Base-by-base conservation (phyloP, 805 yeast species). In the Kurtzmaniella cleridarum region DNA sequence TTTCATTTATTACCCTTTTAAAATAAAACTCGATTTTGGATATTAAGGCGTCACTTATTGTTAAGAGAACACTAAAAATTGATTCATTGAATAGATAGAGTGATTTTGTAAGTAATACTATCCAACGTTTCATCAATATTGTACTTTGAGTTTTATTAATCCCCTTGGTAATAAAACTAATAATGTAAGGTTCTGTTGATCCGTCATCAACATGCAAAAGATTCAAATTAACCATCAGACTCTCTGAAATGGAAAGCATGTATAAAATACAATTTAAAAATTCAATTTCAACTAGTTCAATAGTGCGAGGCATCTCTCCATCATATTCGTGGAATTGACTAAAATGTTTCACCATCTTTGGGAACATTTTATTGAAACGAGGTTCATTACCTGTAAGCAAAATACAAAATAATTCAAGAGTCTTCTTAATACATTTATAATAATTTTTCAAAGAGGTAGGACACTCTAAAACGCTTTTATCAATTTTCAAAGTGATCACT, bases 361-460 rank as follows among this genome's bases (percentile, higher is more conserved):
- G 56, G 26, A 79, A 69, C 31, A 66, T 66, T 1, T 57, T 59
- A 6, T 63, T 64, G 40, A 81, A 79, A 38, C 76, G 70, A 0
- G 62, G 37, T 47, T 83, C 90, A 11, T 72, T 63, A 0, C 87
- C 89, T 46, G 75, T 76, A 1, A 80, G 47, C 17, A 84, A 51
- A 1, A 66, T 23, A 2, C 47, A 38, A 27, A 57, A 73, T 2
- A 82, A 48, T 3, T 67, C 62, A 32, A 84, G 57, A 1, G 74
- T 60, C 60, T 38, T 58, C 53, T 10, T 54, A 30, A 55, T 59
- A 58, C 58, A 73, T 27, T 41, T 39, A 36, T 48, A 58, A 43
- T 61, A 55, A 3, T 48, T 43, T 0, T 47, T 37, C 1, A 37
- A 32, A 7, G 23, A 32, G 2, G 39, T 41, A 30, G 60, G 54